Evolutionary conservation across 148 eudicot species (phyloP), one percentile per base, ranked within the genome.

Genomic region (Nepenthes mirabilis): DNA sequence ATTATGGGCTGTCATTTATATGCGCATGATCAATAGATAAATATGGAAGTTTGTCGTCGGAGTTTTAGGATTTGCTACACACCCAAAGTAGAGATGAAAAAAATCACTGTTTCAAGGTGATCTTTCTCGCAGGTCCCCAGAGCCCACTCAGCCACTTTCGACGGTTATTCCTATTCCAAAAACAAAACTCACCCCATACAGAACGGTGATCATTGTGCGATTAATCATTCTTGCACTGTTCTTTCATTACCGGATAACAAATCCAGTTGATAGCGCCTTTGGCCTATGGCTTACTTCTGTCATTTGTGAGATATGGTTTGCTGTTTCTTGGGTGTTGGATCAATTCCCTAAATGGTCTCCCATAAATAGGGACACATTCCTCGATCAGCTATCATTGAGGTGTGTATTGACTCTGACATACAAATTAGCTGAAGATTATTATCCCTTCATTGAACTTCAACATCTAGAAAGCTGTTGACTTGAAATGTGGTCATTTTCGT

Each of bases 311-410:
- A 80, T 94, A 60, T 94, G 99, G 99, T 94, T 89, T 65, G 99
- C 95, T 47, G 67, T 94, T 50, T 89, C 99, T 33, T 94, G 99
- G 99, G 74, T 94, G 13, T 77, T 94, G 74, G 99, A 94, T 84
- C 99, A 94, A 80, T 94, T 94, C 72, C 99, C 97, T 47, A 94
- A 94, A 65, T 94, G 99, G 99, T 81, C 43, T 59, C 99, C 99
- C 9, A 68, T 94, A 57, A 89, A 81, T 52, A 62, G 99, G 62
- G 86, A 79, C 56, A 85, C 99, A 34, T 94, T 58, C 66, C 67
- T 75, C 43, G 99, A 94, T 66, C 72, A 86, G 59, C 67, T 94
- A 10, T 86, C 97, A 3, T 79, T 82, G 69, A 82, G 99, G 99
- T 93, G 73, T 9, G 43, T 36, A 33, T 43, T 55, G 51, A 40